Evolutionary conservation across 345 rosid genomes (phyloP).

Genomic region (Balakata baccata): DNA sequence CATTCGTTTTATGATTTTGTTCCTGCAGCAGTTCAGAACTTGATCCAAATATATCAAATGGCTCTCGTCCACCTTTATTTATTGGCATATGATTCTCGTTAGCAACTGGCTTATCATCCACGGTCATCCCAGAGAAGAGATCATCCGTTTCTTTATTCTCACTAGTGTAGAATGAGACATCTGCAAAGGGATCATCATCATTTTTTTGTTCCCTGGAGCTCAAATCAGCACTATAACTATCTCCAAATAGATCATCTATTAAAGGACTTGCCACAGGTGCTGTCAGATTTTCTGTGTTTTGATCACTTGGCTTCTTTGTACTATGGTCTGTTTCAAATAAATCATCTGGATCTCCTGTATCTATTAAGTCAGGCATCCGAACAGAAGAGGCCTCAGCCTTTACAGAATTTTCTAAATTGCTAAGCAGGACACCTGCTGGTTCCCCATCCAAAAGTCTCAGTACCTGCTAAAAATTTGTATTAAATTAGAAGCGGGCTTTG

Average conservation of each 20-base stretch:
- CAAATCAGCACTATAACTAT: constrained; percentile 36
- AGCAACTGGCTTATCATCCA: constrained; percentile 47
- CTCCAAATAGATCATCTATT: constrained; percentile 78
- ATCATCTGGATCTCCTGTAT: constrained; percentile 62
- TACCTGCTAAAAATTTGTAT: constrained; percentile 44
- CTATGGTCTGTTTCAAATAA: constrained; percentile 44
- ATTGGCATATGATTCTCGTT: constrained; percentile 35
- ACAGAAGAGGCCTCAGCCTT: constrained; percentile 42
- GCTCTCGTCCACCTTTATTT: constrained; percentile 35
- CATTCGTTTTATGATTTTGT: constrained; percentile 33
- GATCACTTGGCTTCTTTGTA: constrained; percentile 35
- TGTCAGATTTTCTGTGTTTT: constrained; percentile 33
- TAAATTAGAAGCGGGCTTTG: not conserved
- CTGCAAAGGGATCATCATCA: constrained; percentile 82
- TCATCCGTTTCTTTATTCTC: constrained; percentile 34
- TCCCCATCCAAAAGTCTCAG: constrained; percentile 69
- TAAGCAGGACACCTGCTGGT: constrained; percentile 33
- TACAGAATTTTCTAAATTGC: constrained; percentile 43
- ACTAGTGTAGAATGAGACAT: constrained; percentile 64
- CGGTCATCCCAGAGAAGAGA: constrained; percentile 77
- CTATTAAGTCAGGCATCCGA: constrained; percentile 73
- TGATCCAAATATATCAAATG: constrained; percentile 65
- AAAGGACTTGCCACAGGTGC: constrained; percentile 39
- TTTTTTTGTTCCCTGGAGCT: constrained; percentile 40
- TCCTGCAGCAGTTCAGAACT: constrained; percentile 37